Conservation (phyloP, 225 moss, liverwort and hornwort species). For the Marchantia paleacea region DNA sequence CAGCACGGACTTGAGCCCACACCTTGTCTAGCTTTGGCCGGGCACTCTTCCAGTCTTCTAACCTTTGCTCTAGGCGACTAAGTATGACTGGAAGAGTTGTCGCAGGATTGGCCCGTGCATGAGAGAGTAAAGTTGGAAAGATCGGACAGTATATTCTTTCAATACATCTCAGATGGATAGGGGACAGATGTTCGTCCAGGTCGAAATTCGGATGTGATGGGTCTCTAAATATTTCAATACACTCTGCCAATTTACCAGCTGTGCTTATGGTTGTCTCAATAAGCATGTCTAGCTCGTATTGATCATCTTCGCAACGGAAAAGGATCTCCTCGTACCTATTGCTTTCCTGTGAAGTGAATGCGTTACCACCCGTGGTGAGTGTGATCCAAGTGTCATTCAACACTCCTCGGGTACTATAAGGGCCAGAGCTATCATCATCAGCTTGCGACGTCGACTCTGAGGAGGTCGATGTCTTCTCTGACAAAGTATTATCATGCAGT, state of each 20-base stretch:
- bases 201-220: slow-evolving; percentile 34
- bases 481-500: background rate
- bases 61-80: slow-evolving; percentile 67
- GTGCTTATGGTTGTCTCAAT: slow-evolving; percentile 56
- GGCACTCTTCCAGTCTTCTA: slow-evolving; percentile 60
- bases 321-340: slow-evolving; percentile 57
- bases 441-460: slow-evolving; percentile 44
- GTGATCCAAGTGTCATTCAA: slow-evolving; percentile 82
- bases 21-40: slow-evolving; percentile 64
- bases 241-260: slow-evolving; percentile 46
- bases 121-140: slow-evolving; percentile 58
- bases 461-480: slow-evolving; percentile 48
- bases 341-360: slow-evolving; percentile 44
- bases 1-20: slow-evolving; percentile 70
- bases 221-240: slow-evolving; percentile 37
- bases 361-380: slow-evolving; percentile 66
- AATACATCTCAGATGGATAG: slow-evolving; percentile 60
- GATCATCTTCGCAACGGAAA: slow-evolving; percentile 74
- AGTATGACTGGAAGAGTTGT: slow-evolving; percentile 64
- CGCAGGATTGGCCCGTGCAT: slow-evolving; percentile 40
- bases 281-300: slow-evolving; percentile 71
- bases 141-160: slow-evolving; percentile 76
- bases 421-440: slow-evolving; percentile 36
- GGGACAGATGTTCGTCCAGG: slow-evolving; percentile 50
- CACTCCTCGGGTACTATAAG: slow-evolving; percentile 44